Evolutionary conservation across 1,284 basidiomycete genomes (phyloP).

Genomic region (Pterulicium gracile): DNA sequence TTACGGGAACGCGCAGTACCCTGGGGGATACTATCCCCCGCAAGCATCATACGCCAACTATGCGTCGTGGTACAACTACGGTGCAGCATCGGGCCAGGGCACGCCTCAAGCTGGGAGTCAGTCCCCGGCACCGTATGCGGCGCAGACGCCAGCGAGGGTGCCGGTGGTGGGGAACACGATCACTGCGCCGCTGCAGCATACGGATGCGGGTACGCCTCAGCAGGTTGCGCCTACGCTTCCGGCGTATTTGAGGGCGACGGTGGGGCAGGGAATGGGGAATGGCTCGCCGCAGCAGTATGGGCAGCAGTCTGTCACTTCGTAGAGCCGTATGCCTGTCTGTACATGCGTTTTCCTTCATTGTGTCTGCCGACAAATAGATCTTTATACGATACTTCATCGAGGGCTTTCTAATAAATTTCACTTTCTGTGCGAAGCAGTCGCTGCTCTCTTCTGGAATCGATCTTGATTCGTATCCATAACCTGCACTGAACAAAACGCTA

Average conservation of each 20-base stretch:
- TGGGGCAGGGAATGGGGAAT: background rate
- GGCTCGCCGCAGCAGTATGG: background rate
- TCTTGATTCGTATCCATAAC: too few relatives aligned
- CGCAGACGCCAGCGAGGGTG: conserved; percentile 22
- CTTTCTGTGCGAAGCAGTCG: too few relatives aligned
- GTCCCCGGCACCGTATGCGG: conserved; percentile 15
- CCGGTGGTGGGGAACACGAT: conserved; percentile 39
- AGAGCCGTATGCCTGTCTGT: too few relatives aligned
- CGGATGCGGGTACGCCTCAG: conserved; percentile 10
- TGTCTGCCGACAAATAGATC: too few relatives aligned
- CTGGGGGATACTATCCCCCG: conserved; percentile 21
- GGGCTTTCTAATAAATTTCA: too few relatives aligned
- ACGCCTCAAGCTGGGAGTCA: conserved; percentile 34
- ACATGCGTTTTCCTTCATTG: too few relatives aligned
- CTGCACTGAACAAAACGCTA: too few relatives aligned
- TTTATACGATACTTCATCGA: too few relatives aligned
- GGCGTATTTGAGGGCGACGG: conserved; percentile 17
- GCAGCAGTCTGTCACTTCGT: background rate
- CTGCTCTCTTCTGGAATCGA: too few relatives aligned
- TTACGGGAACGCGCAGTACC: conserved; percentile 22
- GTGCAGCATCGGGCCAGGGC: conserved; percentile 29
- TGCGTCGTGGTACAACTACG: conserved; percentile 13
- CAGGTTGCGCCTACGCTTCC: conserved; percentile 20
- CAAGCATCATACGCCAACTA: conserved; percentile 24
- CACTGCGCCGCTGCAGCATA: conserved; percentile 3